phyloP scores from a whole-genome alignment of 1,284 basidiomycete species.

The Termitomyces sp. region DNA sequence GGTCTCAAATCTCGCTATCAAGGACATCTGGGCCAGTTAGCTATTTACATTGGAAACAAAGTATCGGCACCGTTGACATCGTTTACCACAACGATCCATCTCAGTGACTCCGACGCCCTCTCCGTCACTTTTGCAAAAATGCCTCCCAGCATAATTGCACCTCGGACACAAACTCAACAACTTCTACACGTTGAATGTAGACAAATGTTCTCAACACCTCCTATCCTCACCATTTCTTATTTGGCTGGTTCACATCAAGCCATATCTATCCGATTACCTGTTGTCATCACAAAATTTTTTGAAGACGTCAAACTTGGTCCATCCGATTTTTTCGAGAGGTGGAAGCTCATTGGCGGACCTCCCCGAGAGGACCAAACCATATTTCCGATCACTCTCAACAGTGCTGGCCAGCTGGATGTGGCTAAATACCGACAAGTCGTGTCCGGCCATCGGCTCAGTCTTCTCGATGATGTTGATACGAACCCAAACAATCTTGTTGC shows the following conservation, averaged over 20 bases:
- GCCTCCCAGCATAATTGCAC: slow-evolving; percentile 71
- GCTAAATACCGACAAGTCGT: slow-evolving; percentile 73
- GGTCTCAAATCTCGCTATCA: slow-evolving; percentile 97
- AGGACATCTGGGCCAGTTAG: slow-evolving; percentile 85
- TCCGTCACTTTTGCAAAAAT: slow-evolving; percentile 86
- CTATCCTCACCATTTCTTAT: slow-evolving; percentile 87
- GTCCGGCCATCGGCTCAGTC: slow-evolving; percentile 68
- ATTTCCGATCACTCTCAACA: slow-evolving; percentile 74
- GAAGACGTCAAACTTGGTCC: slow-evolving; percentile 85
- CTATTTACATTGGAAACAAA: slow-evolving; percentile 97
- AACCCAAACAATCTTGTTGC: slow-evolving; percentile 87
- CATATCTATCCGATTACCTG: slow-evolving; percentile 79
- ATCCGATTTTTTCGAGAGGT: slow-evolving; percentile 93
- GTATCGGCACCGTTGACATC: slow-evolving; percentile 81
- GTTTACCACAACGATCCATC: slow-evolving; percentile 81
- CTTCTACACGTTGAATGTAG: slow-evolving; percentile 93
- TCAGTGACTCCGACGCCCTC: slow-evolving; percentile 70
- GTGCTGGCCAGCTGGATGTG: slow-evolving; percentile 69
- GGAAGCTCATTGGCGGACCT: slow-evolving; percentile 94
- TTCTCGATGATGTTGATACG: slow-evolving; percentile 80
- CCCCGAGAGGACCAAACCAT: slow-evolving; percentile 89
- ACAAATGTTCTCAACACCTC: slow-evolving; percentile 73
- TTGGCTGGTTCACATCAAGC: slow-evolving; percentile 89
- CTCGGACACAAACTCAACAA: slow-evolving; percentile 89
- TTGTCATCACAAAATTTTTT: slow-evolving; percentile 88